A percentile compares a stretch with the other conserved stretches of the same genome.
Evolutionary conservation across 164 flowering plant species (phyloP).

Genomic region (Stephania cephalantha): DNA sequence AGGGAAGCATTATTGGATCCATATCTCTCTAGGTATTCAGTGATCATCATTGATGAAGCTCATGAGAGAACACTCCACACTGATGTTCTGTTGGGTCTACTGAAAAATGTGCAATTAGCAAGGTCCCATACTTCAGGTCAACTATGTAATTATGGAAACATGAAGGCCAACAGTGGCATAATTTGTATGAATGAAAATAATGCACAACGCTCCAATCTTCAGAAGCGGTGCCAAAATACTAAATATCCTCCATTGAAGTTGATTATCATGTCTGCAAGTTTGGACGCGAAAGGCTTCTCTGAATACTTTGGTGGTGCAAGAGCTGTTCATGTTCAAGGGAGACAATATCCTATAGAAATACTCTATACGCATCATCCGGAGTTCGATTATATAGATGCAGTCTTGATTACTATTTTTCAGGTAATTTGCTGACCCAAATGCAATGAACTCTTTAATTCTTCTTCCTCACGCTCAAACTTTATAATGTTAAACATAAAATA

Average conservation of each 20-base stretch:
- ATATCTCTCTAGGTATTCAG: constrained; percentile 74
- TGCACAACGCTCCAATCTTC: constrained; percentile 10
- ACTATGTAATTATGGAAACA: constrained; percentile 11
- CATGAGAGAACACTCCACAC: constrained; percentile 97
- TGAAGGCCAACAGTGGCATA: constrained; percentile 21
- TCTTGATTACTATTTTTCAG: constrained; percentile 84
- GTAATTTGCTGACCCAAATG: constrained; percentile 26
- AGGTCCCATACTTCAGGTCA: constrained; percentile 37
- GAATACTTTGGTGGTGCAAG: constrained; percentile 83
- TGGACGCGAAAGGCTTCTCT: constrained; percentile 86
- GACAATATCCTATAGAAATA: constrained; percentile 80
- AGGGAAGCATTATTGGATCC: constrained; percentile 97
- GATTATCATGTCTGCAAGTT: constrained; percentile 92
- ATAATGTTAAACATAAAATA: too few relatives aligned
- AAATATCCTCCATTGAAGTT: constrained; percentile 61
- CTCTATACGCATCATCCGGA: constrained; percentile 59
- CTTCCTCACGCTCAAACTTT: too few relatives aligned
- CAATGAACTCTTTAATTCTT: too few relatives aligned
- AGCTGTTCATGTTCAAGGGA: constrained; percentile 87
- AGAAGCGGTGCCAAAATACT: constrained; percentile 37
- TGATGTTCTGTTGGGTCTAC: constrained; percentile 81
- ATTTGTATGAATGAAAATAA: constrained; percentile 27
- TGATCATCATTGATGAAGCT: constrained; percentile 94
- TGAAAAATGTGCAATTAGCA: constrained; percentile 63
- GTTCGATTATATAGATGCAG: constrained; percentile 72